Evolutionary conservation across 225 moss, liverwort and hornwort genomes (phyloP).

Genomic region (Lunularia cruciata): DNA sequence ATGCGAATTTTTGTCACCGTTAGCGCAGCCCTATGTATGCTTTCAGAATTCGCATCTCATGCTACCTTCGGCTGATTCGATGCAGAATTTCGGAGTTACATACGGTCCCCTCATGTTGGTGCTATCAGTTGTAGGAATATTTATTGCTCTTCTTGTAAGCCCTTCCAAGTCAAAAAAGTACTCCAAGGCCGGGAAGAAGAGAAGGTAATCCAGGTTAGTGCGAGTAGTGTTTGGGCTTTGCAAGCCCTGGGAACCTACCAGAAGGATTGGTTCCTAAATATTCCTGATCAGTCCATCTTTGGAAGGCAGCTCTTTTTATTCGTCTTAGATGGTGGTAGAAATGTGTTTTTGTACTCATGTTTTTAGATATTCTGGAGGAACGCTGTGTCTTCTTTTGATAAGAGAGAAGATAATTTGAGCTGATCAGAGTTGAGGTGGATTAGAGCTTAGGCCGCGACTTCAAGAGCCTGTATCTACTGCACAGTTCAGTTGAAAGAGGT

Average conservation of each 20-base stretch:
- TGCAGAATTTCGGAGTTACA: slow-evolving; percentile 48
- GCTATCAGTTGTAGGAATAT: slow-evolving; percentile 51
- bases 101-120: slow-evolving; percentile 60
- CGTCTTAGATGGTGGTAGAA: slow-evolving; percentile 20
- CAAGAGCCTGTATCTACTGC: slow-evolving; percentile 19
- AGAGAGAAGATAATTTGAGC: slow-evolving; percentile 1
- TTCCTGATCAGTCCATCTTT: neutral
- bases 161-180: slow-evolving; percentile 56
- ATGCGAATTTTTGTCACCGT: neutral
- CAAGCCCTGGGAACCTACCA: slow-evolving; percentile 6
- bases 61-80: neutral
- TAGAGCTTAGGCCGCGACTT: slow-evolving; percentile 13
- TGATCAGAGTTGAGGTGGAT: slow-evolving; percentile 21
- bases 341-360: slow-evolving; percentile 13
- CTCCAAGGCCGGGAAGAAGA: slow-evolving; percentile 46
- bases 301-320: slow-evolving; percentile 15
- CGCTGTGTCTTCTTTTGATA: slow-evolving; percentile 7
- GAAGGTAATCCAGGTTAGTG: slow-evolving; percentile 33
- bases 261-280: neutral
- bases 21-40: neutral
- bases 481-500: neutral
- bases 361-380: neutral
- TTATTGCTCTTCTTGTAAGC: slow-evolving; percentile 41
- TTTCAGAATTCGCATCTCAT: neutral
- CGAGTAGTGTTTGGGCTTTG: slow-evolving; percentile 1